Evolutionary conservation across 225 moss, liverwort and hornwort genomes (phyloP), one percentile per base, ranked within the genome.

Genomic region (Takakia lepidozioides): DNA sequence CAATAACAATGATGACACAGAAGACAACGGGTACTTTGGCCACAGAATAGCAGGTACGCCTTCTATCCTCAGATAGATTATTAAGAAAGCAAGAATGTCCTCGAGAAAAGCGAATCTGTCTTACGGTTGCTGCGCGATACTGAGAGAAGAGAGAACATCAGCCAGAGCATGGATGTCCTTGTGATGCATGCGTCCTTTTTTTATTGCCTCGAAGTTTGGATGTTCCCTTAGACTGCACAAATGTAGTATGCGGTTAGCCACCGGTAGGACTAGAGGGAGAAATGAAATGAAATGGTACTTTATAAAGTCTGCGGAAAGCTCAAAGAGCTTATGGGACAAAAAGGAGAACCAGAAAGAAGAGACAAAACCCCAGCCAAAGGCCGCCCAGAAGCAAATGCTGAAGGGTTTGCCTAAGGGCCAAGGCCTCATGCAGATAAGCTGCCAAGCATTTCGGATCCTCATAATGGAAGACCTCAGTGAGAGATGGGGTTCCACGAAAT

Each of bases 61-160:
- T 9, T 2, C 26, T 25, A 52, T 19, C 27, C 34, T 21, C 5
- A 32, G 4, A 15, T 15, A 36, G 39, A 1, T 22, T 46, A 21
- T 25, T 21, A 21, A 18, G 22, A 46, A 46, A 46, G 8, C 10
- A 19, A 21, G 1, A 5, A 46, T 28, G 30, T 22, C 19, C 21
- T 19, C 6, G 32, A 28, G 17, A 26, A 17, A 8, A 48, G 20
- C 49, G 78, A n/a, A n/a, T n/a, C n/a, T n/a, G n/a, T n/a, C 81
- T 71, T 56, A 90, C 91, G 72, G 79, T 70, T 98, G 98, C 45
- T 63, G 71, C 20, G 91, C 98, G 18, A 72, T 44, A 65, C 98
- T 98, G 13, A 91, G 67, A 41, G 71, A 70, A 8, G 71, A 60
- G 20, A 98, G 69, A 19, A 64, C 56, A 29, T 59, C 70, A 3